Conservation (phyloP, 1,284 basidiomycete species). For the Rhodotorula sp. region DNA sequence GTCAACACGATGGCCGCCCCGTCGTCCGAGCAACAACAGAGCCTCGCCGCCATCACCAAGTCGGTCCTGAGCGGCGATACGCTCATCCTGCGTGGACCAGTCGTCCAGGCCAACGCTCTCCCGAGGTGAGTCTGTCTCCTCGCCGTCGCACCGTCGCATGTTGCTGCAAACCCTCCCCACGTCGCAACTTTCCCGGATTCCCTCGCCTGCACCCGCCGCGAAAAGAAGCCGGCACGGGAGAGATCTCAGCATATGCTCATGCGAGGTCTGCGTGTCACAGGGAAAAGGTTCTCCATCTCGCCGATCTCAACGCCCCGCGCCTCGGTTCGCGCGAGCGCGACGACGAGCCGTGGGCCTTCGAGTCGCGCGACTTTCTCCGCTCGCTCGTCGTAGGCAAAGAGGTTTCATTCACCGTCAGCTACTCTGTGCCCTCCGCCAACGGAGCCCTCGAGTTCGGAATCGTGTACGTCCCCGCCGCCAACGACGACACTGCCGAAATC, state of each 20-base stretch:
- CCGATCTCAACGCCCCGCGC: constrained; percentile 75
- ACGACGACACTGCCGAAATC: constrained; percentile 18
- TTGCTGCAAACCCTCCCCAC: background rate
- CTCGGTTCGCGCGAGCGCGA: constrained; percentile 69
- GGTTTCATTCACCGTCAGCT: constrained; percentile 71
- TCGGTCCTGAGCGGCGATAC: constrained; percentile 11
- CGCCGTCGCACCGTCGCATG: background rate
- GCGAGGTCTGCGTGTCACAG: background rate
- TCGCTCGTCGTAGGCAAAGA: constrained; percentile 83
- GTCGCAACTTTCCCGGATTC: background rate
- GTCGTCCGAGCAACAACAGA: background rate
- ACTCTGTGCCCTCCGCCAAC: constrained; percentile 65
- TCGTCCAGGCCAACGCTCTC: constrained; percentile 21
- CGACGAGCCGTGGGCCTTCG: constrained; percentile 91
- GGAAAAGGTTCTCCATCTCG: constrained; percentile 68
- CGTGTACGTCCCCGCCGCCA: constrained; percentile 59
- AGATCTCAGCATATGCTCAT: too few species aligned
- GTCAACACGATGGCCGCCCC: background rate
- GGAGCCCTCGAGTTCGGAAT: constrained; percentile 70
- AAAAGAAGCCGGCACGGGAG: too few species aligned
- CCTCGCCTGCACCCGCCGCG: too few species aligned
- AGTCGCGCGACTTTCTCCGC: constrained; percentile 88
- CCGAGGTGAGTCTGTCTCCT: constrained; percentile 13
- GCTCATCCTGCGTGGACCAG: constrained; percentile 36
- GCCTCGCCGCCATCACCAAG: constrained; percentile 12